These are phyloP conservation scores for Wickerhamomyces chaumierensis DNA, from an alignment of 805 yeast species.

Conservation along the genomic window DNA sequence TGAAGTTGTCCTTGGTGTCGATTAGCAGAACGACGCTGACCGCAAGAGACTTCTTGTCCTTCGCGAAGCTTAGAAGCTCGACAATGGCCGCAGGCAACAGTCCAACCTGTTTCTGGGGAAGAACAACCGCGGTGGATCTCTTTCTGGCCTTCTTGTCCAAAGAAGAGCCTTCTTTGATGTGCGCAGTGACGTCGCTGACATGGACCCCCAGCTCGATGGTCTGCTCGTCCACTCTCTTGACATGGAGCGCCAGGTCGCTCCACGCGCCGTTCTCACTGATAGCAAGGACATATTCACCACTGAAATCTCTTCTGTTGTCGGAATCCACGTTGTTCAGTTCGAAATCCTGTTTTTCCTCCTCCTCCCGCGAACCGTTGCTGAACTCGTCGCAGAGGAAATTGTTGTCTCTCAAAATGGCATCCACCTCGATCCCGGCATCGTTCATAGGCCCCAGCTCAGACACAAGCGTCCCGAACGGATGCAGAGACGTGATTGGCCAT, in stretches of 20 bases:
- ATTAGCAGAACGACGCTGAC: conserved; percentile 73
- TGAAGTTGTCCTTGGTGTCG: conserved; percentile 58
- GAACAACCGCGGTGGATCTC: conserved; percentile 78
- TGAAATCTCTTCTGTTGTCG: conserved; percentile 38
- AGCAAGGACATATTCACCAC: conserved; percentile 52
- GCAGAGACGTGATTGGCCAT: conserved; percentile 98
- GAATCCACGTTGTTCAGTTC: conserved; percentile 22
- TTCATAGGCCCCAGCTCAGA: conserved; percentile 77
- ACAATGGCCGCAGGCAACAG: conserved; percentile 60
- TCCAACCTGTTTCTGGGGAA: conserved; percentile 63
- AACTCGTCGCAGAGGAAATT: conserved; percentile 77
- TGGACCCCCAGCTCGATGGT: conserved; percentile 80
- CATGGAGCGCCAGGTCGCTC: conserved; percentile 74
- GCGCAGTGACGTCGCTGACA: conserved; percentile 68
- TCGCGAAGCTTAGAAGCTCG: conserved; percentile 48
- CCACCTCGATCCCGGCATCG: conserved; percentile 69
- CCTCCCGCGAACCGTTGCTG: conserved; percentile 31
- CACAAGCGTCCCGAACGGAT: conserved; percentile 92
- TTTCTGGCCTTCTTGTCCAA: conserved; percentile 85
- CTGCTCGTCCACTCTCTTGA: conserved; percentile 47
- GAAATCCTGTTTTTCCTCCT: conserved; percentile 18
- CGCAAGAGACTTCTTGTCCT: conserved; percentile 50
- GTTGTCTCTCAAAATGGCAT: conserved; percentile 80
- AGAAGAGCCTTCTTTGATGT: conserved; percentile 57
- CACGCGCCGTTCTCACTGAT: conserved; percentile 45